phyloP scores from a whole-genome alignment of 2,329 filamentous ascomycete species.

The Aspergillus bombycis region DNA sequence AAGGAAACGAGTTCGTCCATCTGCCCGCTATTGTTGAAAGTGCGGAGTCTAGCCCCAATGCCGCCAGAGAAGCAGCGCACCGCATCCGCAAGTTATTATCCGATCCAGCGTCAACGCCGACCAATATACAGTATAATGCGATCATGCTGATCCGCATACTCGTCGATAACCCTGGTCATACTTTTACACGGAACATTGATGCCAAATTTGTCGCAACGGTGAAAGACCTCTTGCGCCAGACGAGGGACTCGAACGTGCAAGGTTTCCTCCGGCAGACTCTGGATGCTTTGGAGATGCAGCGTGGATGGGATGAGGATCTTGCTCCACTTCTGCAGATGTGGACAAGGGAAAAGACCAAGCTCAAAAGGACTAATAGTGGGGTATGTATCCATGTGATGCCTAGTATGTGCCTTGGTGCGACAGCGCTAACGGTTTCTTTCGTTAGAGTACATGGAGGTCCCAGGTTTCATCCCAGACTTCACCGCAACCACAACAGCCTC shows the following conservation, averaged over 20 bases:
- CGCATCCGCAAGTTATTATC: conserved; percentile 81
- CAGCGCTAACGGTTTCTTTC: conserved; percentile 8
- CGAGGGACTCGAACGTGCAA: conserved; percentile 74
- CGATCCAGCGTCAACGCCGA: conserved; percentile 60
- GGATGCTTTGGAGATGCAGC: conserved; percentile 73
- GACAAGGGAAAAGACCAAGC: conserved; percentile 78
- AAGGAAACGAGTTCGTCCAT: conserved; percentile 89
- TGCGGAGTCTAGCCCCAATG: conserved; percentile 86
- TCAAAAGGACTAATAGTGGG: conserved; percentile 42
- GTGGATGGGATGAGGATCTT: conserved; percentile 74
- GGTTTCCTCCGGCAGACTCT: conserved; percentile 88
- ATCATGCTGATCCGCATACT: conserved; percentile 95
- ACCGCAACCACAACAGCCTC: conserved; percentile 32
- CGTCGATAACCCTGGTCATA: conserved; percentile 84
- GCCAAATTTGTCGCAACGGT: conserved; percentile 76
- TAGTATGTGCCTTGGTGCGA: not conserved
- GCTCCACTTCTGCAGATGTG: conserved; percentile 78
- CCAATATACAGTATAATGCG: conserved; percentile 88
- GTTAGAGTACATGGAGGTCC: conserved; percentile 10
- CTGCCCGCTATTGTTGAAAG: conserved; percentile 92
- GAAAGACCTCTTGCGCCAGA: conserved; percentile 73
- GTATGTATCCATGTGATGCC: conserved; percentile 1
- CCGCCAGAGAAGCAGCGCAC: conserved; percentile 78
- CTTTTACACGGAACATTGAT: conserved; percentile 90
- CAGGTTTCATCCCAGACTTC: conserved; percentile 8